phyloP scores from a whole-genome alignment of 2,329 filamentous ascomycete genomes.

The Fusarium agapanthi region DNA sequence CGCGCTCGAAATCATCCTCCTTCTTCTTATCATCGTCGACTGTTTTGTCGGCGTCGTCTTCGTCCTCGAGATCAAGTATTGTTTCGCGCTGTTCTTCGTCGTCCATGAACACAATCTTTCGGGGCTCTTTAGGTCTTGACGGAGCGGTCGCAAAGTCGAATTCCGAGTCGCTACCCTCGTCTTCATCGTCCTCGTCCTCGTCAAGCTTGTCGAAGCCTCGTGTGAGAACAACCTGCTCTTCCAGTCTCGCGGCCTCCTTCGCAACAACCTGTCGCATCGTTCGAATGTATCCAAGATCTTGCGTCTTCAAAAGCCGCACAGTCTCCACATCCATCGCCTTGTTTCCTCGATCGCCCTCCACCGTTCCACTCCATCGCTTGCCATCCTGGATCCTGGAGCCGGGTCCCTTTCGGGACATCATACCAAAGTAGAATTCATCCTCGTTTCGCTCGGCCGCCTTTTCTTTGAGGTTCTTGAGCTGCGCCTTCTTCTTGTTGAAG shows the following conservation, averaged over 20 bases:
- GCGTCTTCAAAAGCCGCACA: slow-evolving; percentile 72
- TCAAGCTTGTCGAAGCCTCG: slow-evolving; percentile 50
- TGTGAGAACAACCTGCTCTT: slow-evolving; percentile 61
- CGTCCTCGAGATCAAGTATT: slow-evolving; percentile 45
- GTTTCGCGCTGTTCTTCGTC: slow-evolving; percentile 48
- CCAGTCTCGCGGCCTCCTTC: slow-evolving; percentile 65
- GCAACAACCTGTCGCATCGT: slow-evolving; percentile 67
- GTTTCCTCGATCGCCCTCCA: slow-evolving; percentile 67
- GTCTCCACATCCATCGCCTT: slow-evolving; percentile 63
- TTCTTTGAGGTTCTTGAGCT: slow-evolving; percentile 65
- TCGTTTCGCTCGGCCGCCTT: slow-evolving; percentile 74
- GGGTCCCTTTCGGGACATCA: slow-evolving; percentile 69
- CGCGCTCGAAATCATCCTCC: slow-evolving; percentile 50
- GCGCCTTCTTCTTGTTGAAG: slow-evolving; percentile 71
- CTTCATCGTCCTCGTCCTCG: slow-evolving; percentile 46
- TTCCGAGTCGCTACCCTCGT: slow-evolving; percentile 46
- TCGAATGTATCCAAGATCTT: slow-evolving; percentile 72
- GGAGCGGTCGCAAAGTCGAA: slow-evolving; percentile 44
- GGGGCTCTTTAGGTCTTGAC: slow-evolving; percentile 45
- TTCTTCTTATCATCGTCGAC: slow-evolving; percentile 32
- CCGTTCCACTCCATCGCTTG: slow-evolving; percentile 63
- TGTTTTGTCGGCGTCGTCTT: slow-evolving; percentile 43
- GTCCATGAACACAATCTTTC: slow-evolving; percentile 64
- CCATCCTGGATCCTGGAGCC: slow-evolving; percentile 59
- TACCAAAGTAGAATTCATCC: slow-evolving; percentile 78